Evolutionary conservation across 495 filamentous ascomycete species (phyloP).

Genomic region (Massariosphaeria phaeospora): DNA sequence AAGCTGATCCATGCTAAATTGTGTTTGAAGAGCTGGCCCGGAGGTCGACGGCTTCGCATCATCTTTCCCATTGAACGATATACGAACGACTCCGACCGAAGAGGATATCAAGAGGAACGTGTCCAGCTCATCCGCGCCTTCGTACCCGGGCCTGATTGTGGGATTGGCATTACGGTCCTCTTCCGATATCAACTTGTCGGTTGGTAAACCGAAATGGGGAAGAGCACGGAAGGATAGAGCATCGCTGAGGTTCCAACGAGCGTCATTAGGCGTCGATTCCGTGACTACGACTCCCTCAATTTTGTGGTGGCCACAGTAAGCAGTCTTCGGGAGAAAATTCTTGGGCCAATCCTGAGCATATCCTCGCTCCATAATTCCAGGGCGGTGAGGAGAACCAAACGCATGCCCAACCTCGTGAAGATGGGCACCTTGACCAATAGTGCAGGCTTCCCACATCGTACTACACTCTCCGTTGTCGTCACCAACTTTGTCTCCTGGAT

Average conservation of each 20-base stretch:
- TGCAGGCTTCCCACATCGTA: constrained; percentile 42
- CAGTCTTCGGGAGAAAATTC: constrained; percentile 35
- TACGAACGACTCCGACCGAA: constrained; percentile 7
- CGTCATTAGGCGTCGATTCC: constrained; percentile 28
- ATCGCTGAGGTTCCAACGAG: constrained; percentile 41
- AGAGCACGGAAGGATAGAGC: constrained; percentile 37
- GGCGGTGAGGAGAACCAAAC: constrained; percentile 41
- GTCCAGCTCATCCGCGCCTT: constrained; percentile 14
- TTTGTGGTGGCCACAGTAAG: constrained; percentile 15
- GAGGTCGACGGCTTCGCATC: constrained; percentile 14
- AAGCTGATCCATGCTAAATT: constrained; percentile 15
- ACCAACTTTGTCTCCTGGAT: constrained; percentile 38
- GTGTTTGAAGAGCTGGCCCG: constrained; percentile 7
- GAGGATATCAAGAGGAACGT: constrained; percentile 10
- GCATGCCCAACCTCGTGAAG: constrained; percentile 45
- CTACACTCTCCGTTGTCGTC: constrained; percentile 44
- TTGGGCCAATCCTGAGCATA: constrained; percentile 42
- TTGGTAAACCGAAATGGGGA: constrained; percentile 40
- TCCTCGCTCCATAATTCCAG: constrained; percentile 42
- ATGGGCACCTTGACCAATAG: constrained; percentile 44
- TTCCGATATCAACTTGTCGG: constrained; percentile 21
- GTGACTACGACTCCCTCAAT: constrained; percentile 15
- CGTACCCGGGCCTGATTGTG: background rate
- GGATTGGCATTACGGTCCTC: background rate
- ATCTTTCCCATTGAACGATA: constrained; percentile 8